Percentiles rank a stretch among this genome's conserved stretches.
Evolutionary conservation across 805 yeast species (phyloP).

Genomic region (Starmera quercuum): DNA sequence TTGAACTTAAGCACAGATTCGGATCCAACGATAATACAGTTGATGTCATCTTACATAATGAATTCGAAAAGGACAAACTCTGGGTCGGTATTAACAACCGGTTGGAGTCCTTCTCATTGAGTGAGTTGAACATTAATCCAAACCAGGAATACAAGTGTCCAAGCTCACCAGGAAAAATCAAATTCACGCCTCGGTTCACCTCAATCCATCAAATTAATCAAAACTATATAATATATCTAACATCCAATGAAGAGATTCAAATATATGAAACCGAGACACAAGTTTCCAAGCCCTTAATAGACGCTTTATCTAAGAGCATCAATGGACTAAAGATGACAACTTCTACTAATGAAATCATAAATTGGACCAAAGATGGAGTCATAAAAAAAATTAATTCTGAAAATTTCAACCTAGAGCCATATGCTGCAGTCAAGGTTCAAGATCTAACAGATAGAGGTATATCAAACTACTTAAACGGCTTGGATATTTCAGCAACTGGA

Average conservation of each 20-base stretch:
- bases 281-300: constrained; percentile 19
- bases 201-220: constrained; percentile 19
- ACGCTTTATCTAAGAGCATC: constrained; percentile 29
- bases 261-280: constrained; percentile 16
- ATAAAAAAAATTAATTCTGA: constrained; percentile 23
- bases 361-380: constrained; percentile 36
- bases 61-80: constrained; percentile 10
- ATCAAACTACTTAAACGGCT: constrained; percentile 32
- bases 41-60: constrained; percentile 15
- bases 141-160: no score
- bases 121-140: background rate
- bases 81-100: constrained; percentile 21
- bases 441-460: constrained; percentile 24
- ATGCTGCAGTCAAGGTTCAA: constrained; percentile 11
- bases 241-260: constrained; percentile 29
- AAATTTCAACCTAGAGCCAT: constrained; percentile 7
- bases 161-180: constrained; percentile 22
- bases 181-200: constrained; percentile 13
- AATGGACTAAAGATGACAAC: constrained; percentile 30
- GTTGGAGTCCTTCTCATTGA: background rate
- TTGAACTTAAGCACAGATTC: constrained; percentile 9
- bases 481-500: constrained; percentile 24
- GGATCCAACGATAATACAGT: constrained; percentile 4
- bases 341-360: constrained; percentile 22
- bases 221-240: constrained; percentile 24